Base-by-base conservation (phyloP, 306 rosid species). In the Quercus mongolica region DNA sequence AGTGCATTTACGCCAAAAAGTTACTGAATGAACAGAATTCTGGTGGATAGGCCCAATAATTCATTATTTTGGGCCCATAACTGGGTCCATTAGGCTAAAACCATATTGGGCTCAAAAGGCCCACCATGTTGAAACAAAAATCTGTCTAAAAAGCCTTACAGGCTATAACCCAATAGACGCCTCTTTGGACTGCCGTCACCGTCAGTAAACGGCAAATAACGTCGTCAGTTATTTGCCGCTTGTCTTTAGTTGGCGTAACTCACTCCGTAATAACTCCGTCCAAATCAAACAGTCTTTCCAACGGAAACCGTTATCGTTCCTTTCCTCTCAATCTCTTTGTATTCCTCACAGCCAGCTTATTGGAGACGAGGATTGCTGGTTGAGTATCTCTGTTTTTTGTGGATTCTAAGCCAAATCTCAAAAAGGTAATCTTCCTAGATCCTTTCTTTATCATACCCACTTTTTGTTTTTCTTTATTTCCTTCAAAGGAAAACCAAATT, bases 351-450 rank as follows among this genome's bases (percentile, higher is more conserved):
- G 20, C 19, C 52, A n/a, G 23, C 15, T 55, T 30, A 19, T 76
- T 76, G 74, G 25, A 31, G 15, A 63, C 13, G 63, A 30, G 80
- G 26, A 61, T 75, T 59, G 20, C 26, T 49, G 56, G 46, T 49
- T 56, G 41, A 75, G 25, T 71, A 28, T 75, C 71, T 75, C 35
- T 58, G 41, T 75, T 44, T 12, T 46, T 23, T 61, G 71, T 75
- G 71, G 71, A 62, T 75, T 75, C 71, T 38, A 75, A 62, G 46
- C 71, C 71, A 41, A 49, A 41, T 75, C 79, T 59, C 15, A 5
- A 46, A 49, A 41, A 75, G 79, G 79, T 75, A 44, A 75, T 75
- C 61, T 71, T 14, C 79, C 20, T 21, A 59, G 33, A 75, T 61
- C 79, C 79, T 30, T 23, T 17, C 19, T 25, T 62, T 61, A 25